Percentiles rank a stretch among this genome's conserved stretches.
These are phyloP conservation scores for Ceratobasidium sp. DNA, from an alignment of 1,284 basidiomycete species.

Conservation along the genomic window DNA sequence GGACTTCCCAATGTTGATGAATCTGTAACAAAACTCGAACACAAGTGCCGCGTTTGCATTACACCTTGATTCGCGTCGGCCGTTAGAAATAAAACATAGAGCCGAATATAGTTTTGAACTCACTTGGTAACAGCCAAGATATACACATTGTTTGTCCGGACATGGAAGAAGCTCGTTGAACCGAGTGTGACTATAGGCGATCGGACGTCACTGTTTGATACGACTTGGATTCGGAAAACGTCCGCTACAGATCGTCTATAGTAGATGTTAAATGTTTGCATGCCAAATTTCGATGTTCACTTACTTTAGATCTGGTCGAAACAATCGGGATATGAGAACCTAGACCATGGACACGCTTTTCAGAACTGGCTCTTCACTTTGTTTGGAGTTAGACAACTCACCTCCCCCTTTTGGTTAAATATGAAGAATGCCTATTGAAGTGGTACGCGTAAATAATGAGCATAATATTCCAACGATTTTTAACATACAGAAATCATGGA, in stretches of 20 bases:
- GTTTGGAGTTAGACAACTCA: conserved; percentile 50
- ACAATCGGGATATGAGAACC: conserved; percentile 93
- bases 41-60: conserved; percentile 98
- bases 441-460: not conserved
- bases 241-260: conserved; percentile 93
- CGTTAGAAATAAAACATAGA: not conserved
- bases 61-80: conserved; percentile 60
- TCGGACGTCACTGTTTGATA: conserved; percentile 94
- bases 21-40: conserved; percentile 97
- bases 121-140: conserved; percentile 95
- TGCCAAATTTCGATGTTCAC: conserved; percentile 46
- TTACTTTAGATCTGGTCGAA: conserved; percentile 93
- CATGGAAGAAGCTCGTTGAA: conserved; percentile 97
- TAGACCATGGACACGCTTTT: conserved; percentile 49
- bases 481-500: conserved; percentile 25
- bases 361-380: conserved; percentile 20
- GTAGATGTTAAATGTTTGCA: conserved; percentile 2
- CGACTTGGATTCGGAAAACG: conserved; percentile 97
- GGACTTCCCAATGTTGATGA: conserved; percentile 90
- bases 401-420: conserved; percentile 98
- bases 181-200: conserved; percentile 98
- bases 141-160: conserved; percentile 93
- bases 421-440: conserved; percentile 87
- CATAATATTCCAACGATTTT: not conserved
- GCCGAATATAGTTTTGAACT: conserved; percentile 47